phyloP scores from a whole-genome alignment of 2,329 filamentous ascomycete species.

The Penicillium oxalicum region DNA sequence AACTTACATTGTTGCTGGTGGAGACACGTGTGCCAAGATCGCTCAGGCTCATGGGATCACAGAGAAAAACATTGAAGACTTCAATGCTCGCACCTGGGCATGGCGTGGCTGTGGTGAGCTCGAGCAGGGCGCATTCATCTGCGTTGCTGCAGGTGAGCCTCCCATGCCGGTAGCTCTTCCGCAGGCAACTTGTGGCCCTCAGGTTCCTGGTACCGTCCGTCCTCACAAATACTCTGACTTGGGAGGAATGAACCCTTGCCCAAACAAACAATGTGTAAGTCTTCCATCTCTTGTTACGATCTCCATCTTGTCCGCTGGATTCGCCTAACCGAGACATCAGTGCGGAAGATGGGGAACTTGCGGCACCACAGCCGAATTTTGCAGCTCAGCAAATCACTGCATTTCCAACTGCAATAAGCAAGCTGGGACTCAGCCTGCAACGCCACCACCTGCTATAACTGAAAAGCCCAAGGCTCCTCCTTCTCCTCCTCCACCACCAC shows the following conservation, averaged over 20 bases:
- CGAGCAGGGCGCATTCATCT: conserved; percentile 30
- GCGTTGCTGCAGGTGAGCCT: conserved; percentile 36
- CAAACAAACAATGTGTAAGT: conserved; percentile 8
- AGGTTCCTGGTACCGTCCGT: conserved; percentile 35
- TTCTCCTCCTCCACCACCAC: background rate
- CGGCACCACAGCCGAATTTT: background rate
- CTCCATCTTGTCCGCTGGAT: background rate
- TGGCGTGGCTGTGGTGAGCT: conserved; percentile 39
- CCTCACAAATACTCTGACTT: conserved; percentile 26
- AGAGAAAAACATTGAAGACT: conserved; percentile 34
- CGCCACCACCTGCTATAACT: background rate
- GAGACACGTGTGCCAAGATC: conserved; percentile 35
- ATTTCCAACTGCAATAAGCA: background rate
- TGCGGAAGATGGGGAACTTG: background rate
- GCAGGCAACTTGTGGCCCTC: conserved; percentile 44
- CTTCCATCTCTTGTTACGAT: background rate
- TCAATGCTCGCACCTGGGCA: conserved; percentile 42
- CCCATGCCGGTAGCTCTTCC: conserved; percentile 37
- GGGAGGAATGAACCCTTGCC: conserved; percentile 6
- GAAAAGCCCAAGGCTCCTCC: background rate
- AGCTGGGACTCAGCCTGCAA: background rate
- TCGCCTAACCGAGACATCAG: background rate
- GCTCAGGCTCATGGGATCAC: conserved; percentile 34
- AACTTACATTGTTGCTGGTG: conserved; percentile 27
- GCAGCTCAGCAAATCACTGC: background rate